Evolutionary conservation across 2,329 filamentous ascomycete species (phyloP).

Genomic region (Fusarium papillatum): DNA sequence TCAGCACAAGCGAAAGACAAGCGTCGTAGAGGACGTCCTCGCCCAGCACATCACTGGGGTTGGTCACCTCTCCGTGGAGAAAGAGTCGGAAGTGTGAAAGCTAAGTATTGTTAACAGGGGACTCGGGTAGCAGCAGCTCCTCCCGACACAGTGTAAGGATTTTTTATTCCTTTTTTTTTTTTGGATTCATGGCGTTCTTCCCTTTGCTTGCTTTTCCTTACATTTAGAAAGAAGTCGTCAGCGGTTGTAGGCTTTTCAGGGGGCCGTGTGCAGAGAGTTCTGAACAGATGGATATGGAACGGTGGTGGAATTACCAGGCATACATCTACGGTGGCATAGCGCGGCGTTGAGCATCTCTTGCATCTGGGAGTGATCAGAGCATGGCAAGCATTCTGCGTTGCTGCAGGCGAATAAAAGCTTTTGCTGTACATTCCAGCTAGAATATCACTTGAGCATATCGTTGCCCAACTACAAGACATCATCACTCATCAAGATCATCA

Average conservation of each 20-base stretch:
- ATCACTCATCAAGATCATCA: background rate
- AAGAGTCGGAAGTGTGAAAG: conserved; percentile 48
- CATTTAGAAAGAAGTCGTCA: conserved; percentile 13
- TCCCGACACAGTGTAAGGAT: conserved; percentile 22
- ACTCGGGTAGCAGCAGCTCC: conserved; percentile 25
- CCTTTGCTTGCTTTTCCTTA: background rate
- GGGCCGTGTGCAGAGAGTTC: background rate
- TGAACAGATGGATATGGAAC: background rate
- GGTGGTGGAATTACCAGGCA: conserved; percentile 19
- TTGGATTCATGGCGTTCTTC: conserved; percentile 27
- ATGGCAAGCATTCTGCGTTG: conserved; percentile 33
- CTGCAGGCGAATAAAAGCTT: conserved; percentile 32
- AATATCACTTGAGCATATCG: conserved; percentile 21
- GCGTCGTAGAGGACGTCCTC: conserved; percentile 59
- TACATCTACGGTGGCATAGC: conserved; percentile 46
- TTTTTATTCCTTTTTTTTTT: conserved; percentile 29
- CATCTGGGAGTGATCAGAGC: conserved; percentile 35
- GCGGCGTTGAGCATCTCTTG: conserved; percentile 47
- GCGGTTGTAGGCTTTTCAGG: background rate
- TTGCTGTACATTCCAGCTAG: conserved; percentile 30
- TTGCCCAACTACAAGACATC: background rate
- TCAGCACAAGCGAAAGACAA: conserved; percentile 28
- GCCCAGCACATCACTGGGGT: conserved; percentile 73
- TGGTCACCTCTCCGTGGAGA: conserved; percentile 64
- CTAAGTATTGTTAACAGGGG: conserved; percentile 45